These are phyloP conservation scores for Sporisorium graminicola DNA, from an alignment of 1,284 basidiomycete genomes.

Conservation along the genomic window DNA sequence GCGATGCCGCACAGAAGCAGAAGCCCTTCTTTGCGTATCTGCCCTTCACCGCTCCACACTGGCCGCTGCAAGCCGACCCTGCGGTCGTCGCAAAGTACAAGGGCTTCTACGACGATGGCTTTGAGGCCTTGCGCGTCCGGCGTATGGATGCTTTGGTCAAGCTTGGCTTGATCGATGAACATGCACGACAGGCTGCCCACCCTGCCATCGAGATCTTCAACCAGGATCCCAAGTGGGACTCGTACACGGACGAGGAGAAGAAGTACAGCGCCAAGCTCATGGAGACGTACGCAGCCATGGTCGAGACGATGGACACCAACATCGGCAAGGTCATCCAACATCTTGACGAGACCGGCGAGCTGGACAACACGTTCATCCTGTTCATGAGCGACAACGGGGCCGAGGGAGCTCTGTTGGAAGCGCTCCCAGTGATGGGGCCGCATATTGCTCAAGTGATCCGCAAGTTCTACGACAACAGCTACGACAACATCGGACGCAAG, in stretches of 20 bases:
- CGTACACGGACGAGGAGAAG: slow-evolving; percentile 53
- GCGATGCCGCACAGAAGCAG: not conserved
- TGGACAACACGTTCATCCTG: slow-evolving; percentile 68
- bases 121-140: slow-evolving; percentile 55
- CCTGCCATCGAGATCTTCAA: slow-evolving; percentile 28
- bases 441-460: slow-evolving; percentile 38
- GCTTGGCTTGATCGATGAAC: slow-evolving; percentile 53
- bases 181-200: slow-evolving; percentile 46
- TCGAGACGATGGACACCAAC: slow-evolving; percentile 66
- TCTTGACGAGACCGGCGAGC: slow-evolving; percentile 47
- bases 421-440: slow-evolving; percentile 48
- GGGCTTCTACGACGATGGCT: slow-evolving; percentile 65
- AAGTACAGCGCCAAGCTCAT: slow-evolving; percentile 54
- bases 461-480: slow-evolving; percentile 54
- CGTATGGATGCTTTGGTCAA: slow-evolving; percentile 56
- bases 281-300: slow-evolving; percentile 70
- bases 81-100: slow-evolving; percentile 57
- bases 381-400: slow-evolving; percentile 70
- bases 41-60: slow-evolving; percentile 54
- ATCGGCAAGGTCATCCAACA: slow-evolving; percentile 60
- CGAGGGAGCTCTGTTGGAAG: slow-evolving; percentile 63
- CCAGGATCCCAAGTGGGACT: slow-evolving; percentile 53
- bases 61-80: slow-evolving; percentile 52
- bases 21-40: slow-evolving; percentile 53
- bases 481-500: slow-evolving; percentile 57